Evolutionary conservation across 108 stramenopile species (phyloP), one percentile per base, ranked within the genome.

Genomic region (Craspedostauros australis): DNA sequence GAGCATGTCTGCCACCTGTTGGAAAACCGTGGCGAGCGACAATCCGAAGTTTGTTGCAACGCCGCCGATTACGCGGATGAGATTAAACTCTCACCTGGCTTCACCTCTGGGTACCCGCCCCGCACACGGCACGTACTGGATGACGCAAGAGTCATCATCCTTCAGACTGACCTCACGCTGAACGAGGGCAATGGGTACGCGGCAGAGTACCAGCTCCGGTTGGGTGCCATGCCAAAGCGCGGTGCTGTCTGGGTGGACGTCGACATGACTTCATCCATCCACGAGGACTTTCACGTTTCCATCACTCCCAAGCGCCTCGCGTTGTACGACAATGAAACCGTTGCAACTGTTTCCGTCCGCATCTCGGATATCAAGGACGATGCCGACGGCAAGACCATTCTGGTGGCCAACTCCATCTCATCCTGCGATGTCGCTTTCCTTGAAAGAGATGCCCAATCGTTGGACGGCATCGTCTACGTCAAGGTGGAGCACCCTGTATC

Each of bases 181-280:
- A 28, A 14, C 5, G 9, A 26, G 28, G 5, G 15, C 44, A 46
- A 45, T 12, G 12, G 18, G 11, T 48, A n/a, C 25, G 11, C 21
- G 23, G 12, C 47, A 12, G 25, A 40, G 8, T 54, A 33, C 39
- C 4, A 15, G 9, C 23, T 62, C 3, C 31, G 25, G 5, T 28
- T 62, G 12, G 62, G 62, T 25, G 25, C 51, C 2, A 8, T 12
- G 8, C 62, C 62, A 3, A 5, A 44, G 12, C 50, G 62, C 11
- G 62, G 62, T 2, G 50, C 51, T 7, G 62, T 62, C 12, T 62
- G 62, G 62, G 30, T 62, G 2, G 15, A 54, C 8, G 36, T 37
- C 4, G 5, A 18, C 8, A n/a, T 54, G 5, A 23, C 4, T 22
- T 24, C 46, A 23, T 8, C 46, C 6, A 36, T 12, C 9, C 34